Evolutionary conservation across 441 rosid genomes (phyloP).

Genomic region (Caryocar brasiliense): DNA sequence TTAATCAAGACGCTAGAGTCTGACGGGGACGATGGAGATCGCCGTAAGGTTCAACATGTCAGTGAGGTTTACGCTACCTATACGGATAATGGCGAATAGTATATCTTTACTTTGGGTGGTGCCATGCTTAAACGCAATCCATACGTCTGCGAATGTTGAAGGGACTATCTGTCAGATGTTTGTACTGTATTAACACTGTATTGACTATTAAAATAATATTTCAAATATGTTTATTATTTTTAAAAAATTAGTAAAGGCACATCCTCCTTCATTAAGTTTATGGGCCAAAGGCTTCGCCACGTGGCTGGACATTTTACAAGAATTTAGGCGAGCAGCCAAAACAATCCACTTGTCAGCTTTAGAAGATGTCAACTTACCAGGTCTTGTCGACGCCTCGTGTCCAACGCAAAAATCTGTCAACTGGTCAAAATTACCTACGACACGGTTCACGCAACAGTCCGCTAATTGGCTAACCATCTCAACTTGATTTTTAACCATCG

Average conservation of each 20-base stretch:
- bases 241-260: too few species aligned
- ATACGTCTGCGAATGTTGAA: too few species aligned
- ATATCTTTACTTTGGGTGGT: too few species aligned
- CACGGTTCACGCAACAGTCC: background rate
- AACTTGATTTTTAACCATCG: too few species aligned
- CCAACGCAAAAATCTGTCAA: background rate
- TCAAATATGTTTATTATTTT: too few species aligned
- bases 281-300: background rate
- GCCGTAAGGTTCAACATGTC: slow-evolving; percentile 18
- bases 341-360: slow-evolving; percentile 5
- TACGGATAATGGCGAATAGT: slow-evolving; percentile 27
- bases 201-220: too few species aligned
- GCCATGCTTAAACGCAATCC: too few species aligned
- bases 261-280: too few species aligned
- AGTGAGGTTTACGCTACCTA: slow-evolving; percentile 31
- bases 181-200: too few species aligned
- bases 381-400: slow-evolving; percentile 8
- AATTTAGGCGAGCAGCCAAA: background rate
- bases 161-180: too few species aligned
- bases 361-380: background rate
- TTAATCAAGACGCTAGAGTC: slow-evolving; percentile 22
- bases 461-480: too few species aligned
- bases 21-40: slow-evolving; percentile 25
- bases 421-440: background rate
- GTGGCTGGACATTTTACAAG: background rate